Conservation (phyloP, 1,139 yeast species). For the Candida anutae region DNA sequence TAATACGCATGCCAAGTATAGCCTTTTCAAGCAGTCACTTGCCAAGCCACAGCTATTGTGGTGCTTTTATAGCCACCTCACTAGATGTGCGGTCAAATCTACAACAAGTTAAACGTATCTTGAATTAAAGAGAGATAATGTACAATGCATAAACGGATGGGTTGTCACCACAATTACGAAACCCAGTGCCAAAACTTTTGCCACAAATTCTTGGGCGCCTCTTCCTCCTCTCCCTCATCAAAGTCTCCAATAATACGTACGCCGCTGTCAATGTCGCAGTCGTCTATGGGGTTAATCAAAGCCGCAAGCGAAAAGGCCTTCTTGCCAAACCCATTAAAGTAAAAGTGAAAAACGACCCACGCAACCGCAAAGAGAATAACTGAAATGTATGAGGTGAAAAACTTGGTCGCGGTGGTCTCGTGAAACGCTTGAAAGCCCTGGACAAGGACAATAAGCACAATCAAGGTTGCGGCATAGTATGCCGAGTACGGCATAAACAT, state of each 20-base stretch:
- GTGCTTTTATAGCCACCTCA: no score
- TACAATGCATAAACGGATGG: no score
- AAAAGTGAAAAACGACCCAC: constrained; percentile 47
- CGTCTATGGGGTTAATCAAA: constrained; percentile 37
- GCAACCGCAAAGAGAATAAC: constrained; percentile 46
- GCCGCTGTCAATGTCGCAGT: constrained; percentile 56
- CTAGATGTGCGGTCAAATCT: no score
- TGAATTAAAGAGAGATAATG: no score
- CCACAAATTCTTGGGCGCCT: constrained; percentile 41
- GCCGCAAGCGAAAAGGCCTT: constrained; percentile 23
- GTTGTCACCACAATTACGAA: no score
- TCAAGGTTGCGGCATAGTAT: constrained; percentile 46
- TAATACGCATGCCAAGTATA: no score
- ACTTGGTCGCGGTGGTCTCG: constrained; percentile 43
- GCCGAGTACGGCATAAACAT: constrained; percentile 56
- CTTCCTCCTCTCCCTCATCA: constrained; percentile 39
- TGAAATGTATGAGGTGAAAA: constrained; percentile 64
- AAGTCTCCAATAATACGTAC: constrained; percentile 48
- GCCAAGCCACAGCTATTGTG: no score
- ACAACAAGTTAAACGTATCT: no score
- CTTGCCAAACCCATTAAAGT: constrained; percentile 32
- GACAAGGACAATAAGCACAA: constrained; percentile 49
- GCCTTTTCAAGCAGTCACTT: no score
- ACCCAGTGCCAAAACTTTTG: constrained; percentile 42
- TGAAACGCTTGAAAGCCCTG: constrained; percentile 67